Percentiles rank a stretch among this genome's conserved stretches.
These are phyloP conservation scores for Lichenothelia convexa DNA, from an alignment of 495 filamentous ascomycete species.

Conservation along the genomic window DNA sequence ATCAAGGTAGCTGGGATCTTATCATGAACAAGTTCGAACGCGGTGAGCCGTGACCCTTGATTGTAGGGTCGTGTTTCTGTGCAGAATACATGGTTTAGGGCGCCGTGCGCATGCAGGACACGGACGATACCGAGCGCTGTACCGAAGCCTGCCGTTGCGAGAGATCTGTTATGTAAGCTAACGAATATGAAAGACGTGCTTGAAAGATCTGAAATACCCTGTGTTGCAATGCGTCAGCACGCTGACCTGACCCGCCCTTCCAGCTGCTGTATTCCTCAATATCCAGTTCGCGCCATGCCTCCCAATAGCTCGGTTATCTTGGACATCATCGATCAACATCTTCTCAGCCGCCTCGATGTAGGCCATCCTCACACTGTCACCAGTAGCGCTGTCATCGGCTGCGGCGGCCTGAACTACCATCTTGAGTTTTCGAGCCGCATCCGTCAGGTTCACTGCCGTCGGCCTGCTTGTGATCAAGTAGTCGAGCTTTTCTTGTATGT, in stretches of 20 bases:
- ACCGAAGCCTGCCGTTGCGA: constrained; percentile 91
- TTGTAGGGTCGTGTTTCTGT: constrained; percentile 97
- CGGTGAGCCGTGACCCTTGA: constrained; percentile 85
- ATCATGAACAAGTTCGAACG: constrained; percentile 89
- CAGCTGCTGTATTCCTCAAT: constrained; percentile 23
- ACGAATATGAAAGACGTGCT: background rate
- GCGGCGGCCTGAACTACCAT: constrained; percentile 28
- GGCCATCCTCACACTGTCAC: constrained; percentile 32
- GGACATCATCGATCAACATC: constrained; percentile 74
- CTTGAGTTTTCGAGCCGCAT: constrained; percentile 70
- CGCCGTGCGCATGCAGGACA: constrained; percentile 43
- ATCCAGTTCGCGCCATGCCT: constrained; percentile 73
- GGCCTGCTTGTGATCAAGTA: constrained; percentile 76
- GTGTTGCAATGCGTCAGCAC: constrained; percentile 96
- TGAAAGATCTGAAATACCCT: constrained; percentile 34
- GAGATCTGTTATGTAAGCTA: constrained; percentile 37
- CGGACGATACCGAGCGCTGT: constrained; percentile 90
- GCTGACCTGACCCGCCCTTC: constrained; percentile 31
- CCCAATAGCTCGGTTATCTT: constrained; percentile 74
- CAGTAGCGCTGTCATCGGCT: constrained; percentile 20
- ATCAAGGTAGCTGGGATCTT: constrained; percentile 82
- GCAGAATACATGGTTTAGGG: constrained; percentile 69
- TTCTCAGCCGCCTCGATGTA: constrained; percentile 66
- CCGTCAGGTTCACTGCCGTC: constrained; percentile 84
- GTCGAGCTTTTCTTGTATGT: constrained; percentile 56